Evolutionary conservation across 2,329 filamentous ascomycete genomes (phyloP).

Genomic region (Clonostachys rosea): DNA sequence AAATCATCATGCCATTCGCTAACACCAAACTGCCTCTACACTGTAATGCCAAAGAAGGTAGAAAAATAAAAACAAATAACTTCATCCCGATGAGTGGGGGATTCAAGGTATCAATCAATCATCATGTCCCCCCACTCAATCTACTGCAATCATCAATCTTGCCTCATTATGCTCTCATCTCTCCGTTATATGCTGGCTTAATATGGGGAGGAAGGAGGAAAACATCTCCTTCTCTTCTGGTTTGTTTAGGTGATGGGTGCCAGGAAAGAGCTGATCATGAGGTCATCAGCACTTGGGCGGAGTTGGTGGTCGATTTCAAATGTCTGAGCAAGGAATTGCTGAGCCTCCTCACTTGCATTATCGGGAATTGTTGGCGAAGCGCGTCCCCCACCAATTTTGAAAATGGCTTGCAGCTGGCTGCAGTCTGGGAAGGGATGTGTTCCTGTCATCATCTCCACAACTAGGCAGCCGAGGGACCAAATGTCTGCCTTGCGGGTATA

Average conservation of each 20-base stretch:
- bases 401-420: conserved; percentile 95
- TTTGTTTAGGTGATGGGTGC: conserved; percentile 58
- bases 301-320: conserved; percentile 96
- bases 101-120: background rate
- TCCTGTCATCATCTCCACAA: conserved; percentile 99
- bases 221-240: background rate
- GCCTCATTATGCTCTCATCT: background rate
- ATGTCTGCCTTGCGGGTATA: conserved; percentile 99
- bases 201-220: background rate
- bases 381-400: conserved; percentile 90
- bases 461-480: conserved; percentile 93
- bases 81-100: background rate
- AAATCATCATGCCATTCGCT: background rate
- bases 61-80: background rate
- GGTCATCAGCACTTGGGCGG: conserved; percentile 85
- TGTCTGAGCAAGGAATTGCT: conserved; percentile 78
- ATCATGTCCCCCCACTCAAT: background rate
- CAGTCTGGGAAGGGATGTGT: conserved; percentile 95
- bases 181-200: background rate
- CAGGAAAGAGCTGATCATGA: conserved; percentile 80
- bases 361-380: conserved; percentile 87
- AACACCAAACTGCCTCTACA: too few species aligned
- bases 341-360: conserved; percentile 77
- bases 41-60: too few species aligned
- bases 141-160: background rate